Base-by-base conservation (phyloP, 2,329 filamentous ascomycete genomes). In the Thelonectria olida region DNA sequence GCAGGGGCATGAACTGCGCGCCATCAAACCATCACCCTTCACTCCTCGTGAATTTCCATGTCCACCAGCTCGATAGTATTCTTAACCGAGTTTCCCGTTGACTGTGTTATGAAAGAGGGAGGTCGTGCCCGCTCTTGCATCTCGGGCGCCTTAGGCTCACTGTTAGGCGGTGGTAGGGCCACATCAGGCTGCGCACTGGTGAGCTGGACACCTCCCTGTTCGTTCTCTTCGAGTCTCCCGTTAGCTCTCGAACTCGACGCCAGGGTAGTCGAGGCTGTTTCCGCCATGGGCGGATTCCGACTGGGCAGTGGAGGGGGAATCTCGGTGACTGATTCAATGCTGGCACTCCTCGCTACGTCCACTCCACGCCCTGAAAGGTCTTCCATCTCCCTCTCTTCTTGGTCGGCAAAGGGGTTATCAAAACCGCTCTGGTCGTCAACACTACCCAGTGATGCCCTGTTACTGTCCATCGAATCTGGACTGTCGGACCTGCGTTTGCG, bases 401-500 rank as follows among this genome's bases (percentile, higher is more conserved):
- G 69, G 12, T 73, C 75, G 2, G 61, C 62, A 51, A 78, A 77
- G 2, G 72, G 67, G 28, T 73, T 72, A n/a, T 72, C 71, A 19
- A 75, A 73, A 19, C 65, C 71, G 34, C 60, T 71, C 47, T 67
- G 65, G 7, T 75, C 76, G n/a, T 80, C 79, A n/a, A n/a, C n/a
- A 52, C 80, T 81, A 0, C 79, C 79, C 4, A 79, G 54, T 0
- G 81, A 82, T 0, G 80, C 81, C 4, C 77, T 74, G 61, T 83
- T 82, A 10, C 77, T 82, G 8, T 78, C 78, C 75, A 84, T 79
- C 0, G 82, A 84, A 42, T 81, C 80, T 9, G 76, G 68, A 57
- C 81, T 84, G n/a, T 76, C 76, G 0, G 80, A 75, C 7, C 81
- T 74, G 48, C 82, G 80, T 47, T 82, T 81, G 45, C 81, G 72